A percentile compares a stretch with the other conserved stretches of the same genome.
phyloP scores from a whole-genome alignment of 139 green algal genomes.

The Dunaliella primolecta region DNA sequence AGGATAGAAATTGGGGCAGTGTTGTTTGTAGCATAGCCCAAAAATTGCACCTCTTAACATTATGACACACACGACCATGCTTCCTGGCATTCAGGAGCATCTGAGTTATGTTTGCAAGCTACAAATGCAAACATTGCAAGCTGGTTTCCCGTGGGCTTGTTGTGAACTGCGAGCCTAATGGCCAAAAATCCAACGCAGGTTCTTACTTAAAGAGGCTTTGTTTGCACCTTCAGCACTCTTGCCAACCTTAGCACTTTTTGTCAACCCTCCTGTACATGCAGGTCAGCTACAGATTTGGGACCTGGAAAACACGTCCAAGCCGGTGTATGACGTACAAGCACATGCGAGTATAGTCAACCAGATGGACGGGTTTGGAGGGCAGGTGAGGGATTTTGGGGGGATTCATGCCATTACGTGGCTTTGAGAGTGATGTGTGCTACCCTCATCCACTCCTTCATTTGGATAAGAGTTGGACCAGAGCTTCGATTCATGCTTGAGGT shows the following conservation, averaged over 20 bases:
- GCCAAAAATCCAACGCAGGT: background rate
- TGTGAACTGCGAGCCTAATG: background rate
- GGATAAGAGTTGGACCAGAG: no score
- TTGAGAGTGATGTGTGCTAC: background rate
- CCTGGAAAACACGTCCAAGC: constrained; percentile 53
- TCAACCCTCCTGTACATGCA: background rate
- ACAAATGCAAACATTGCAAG: background rate
- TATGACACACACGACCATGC: no score
- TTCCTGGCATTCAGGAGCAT: no score
- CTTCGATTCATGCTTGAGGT: no score
- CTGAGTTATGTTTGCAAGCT: background rate
- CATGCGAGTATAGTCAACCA: constrained; percentile 79
- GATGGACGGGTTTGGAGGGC: constrained; percentile 77
- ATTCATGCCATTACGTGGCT: background rate
- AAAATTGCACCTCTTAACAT: no score
- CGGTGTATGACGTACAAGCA: constrained; percentile 63
- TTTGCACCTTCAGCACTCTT: background rate
- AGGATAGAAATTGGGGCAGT: no score
- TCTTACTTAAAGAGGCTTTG: background rate
- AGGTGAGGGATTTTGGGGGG: constrained; percentile 46
- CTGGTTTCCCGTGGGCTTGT: background rate
- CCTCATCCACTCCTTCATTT: background rate
- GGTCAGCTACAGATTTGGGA: constrained; percentile 77
- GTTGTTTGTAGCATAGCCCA: no score
- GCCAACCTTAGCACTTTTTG: background rate